Evolutionary conservation across 2,329 filamentous ascomycete genomes (phyloP), one percentile per base, ranked within the genome.

Genomic region (Fusarium citri): DNA sequence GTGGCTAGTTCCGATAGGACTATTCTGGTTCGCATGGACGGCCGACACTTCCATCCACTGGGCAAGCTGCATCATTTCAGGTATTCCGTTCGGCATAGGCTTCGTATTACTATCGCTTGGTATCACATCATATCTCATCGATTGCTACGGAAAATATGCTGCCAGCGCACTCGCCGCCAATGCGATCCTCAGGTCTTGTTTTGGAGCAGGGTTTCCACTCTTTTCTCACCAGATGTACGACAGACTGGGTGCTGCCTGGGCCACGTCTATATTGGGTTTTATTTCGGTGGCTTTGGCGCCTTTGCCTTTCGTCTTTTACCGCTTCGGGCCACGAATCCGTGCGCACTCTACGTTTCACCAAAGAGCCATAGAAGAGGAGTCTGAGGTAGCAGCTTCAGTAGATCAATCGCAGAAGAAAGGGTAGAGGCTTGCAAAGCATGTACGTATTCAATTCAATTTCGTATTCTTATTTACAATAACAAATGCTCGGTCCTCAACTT

Each of bases 21-120:
- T 88, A 6, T 88, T 89, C 80, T 86, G 83, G 83, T 88, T 88
- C 64, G 86, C 86, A 1, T 89, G 87, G 86, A 88, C 86, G 0
- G 86, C 85, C 64, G 80, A 76, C 25, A 80, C 83, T 0, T 77
- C 72, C 6, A 79, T 89, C 11, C 85, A 87, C 73, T 89, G 83
- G 81, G 81, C 84, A 46, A 84, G 87, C 76, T 77, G 77, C 18
- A 72, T 77, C 9, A 50, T 76, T 0, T 74, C 68, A 3, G 74
- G 79, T 5, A 75, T 79, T 2, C 80, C 81, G 31, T 79, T 89
- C 60, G 87, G 89, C 61, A 76, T 83, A 76, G 87, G 83, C 15
- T 74, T 84, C 58, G 86, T 90, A 1, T 78, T 89, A 3, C 31
- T 66, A 16, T 66, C 62, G 1, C 4, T 66, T 2, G 51, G 50